Evolutionary conservation across 148 eudicot genomes (phyloP), one percentile per base, ranked within the genome.

Genomic region (Amaranthus cruentus): DNA sequence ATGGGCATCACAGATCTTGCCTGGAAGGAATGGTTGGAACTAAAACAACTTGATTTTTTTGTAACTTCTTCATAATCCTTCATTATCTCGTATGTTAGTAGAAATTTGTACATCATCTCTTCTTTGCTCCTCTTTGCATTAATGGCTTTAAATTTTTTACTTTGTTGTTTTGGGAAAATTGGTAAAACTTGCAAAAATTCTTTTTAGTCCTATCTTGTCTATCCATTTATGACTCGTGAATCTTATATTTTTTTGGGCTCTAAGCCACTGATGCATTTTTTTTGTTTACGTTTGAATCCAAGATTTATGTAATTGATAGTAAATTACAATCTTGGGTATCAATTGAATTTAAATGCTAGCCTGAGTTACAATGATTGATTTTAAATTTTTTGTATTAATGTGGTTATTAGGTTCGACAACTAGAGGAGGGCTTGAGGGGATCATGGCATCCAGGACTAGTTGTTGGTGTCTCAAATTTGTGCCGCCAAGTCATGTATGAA

Each of bases 371-470:
- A 64, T 7, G 44, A 50, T 56, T 64, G 44, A 64, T 62, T 9
- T 51, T 42, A 47, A 9, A 47, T 46, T 65, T 9, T 47, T 46
- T 61, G 12, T 61, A 4, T 43, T 15, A n/a, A 14, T n/a, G 3
- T 66, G 54, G 21, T 49, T 49, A 14, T 49, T 47, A 84, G 87
- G 87, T 84, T 49, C 81, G 87, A 13, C 84, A 81, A 70, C 69
- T 81, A 48, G 84, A 81, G 75, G 84, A 76, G 51, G 87, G 87
- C 70, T 70, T 84, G 51, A 59, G 70, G 63, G 87, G 87, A 55
- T 79, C 87, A 66, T 84, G 87, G 87, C 74, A 84, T 75, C 54
- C 81, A 47, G 87, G 84, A 43, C 74, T 71, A 52, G 87, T 84
- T 70, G 79, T 84, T 15, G 81, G 83, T 55, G 71, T 84, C 57